Evolutionary conservation across 2,329 filamentous ascomycete species (phyloP).

Genomic region (Onygena corvina): DNA sequence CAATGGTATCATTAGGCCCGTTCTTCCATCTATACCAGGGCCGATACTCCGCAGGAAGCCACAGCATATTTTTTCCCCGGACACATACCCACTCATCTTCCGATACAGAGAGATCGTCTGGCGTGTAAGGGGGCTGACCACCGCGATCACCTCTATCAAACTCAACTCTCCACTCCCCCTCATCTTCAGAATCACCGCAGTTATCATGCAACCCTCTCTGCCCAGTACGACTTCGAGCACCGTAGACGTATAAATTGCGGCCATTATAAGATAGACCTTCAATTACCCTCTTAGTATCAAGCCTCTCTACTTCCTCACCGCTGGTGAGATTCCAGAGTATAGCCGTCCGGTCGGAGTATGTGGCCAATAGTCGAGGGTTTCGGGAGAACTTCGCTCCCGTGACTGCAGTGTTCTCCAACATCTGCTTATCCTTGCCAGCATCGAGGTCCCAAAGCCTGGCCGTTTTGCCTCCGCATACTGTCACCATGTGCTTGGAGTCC

Average conservation of each 20-base stretch:
- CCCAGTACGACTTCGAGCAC: too few species aligned
- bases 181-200: neutral
- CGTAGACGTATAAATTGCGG: too few species aligned
- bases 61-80: neutral
- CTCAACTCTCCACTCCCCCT: neutral
- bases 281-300: slow-evolving; percentile 27
- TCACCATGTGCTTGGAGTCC: too few species aligned
- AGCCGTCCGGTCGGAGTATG: slow-evolving; percentile 9
- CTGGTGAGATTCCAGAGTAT: slow-evolving; percentile 45
- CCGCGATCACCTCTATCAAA: too few species aligned
- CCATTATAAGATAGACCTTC: neutral
- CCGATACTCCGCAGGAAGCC: slow-evolving; percentile 7
- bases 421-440: slow-evolving; percentile 8
- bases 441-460: slow-evolving; percentile 10
- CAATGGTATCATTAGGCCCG: neutral
- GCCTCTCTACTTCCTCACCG: slow-evolving; percentile 71
- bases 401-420: slow-evolving; percentile 14
- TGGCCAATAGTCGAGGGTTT: slow-evolving; percentile 7
- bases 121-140: too few species aligned
- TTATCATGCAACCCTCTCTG: too few species aligned
- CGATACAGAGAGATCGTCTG: neutral
- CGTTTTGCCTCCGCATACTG: too few species aligned
- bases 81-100: slow-evolving; percentile 1
- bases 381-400: slow-evolving; percentile 7
- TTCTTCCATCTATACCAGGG: neutral